phyloP scores from a whole-genome alignment of 2,329 filamentous ascomycete species.

The Fusarium aywerte region DNA sequence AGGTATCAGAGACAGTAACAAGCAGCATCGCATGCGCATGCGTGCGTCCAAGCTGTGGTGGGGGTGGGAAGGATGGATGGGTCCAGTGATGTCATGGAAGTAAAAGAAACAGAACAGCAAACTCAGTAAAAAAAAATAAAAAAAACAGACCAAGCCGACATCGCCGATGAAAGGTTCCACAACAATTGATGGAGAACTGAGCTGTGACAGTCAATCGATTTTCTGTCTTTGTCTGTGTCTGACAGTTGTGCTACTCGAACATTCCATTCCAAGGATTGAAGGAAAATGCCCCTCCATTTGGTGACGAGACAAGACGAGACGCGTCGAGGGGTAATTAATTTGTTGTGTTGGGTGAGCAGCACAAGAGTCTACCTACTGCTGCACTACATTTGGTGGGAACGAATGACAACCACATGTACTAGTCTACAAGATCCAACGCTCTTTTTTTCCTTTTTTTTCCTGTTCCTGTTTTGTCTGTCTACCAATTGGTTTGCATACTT shows the following conservation, averaged over 20 bases:
- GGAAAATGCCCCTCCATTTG: slow-evolving; percentile 15
- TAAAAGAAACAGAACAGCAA: not conserved
- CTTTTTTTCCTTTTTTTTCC: not conserved
- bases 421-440: not conserved
- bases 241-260: not conserved
- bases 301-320: slow-evolving; percentile 23
- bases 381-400: slow-evolving; percentile 13
- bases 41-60: slow-evolving; percentile 8
- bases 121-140: not conserved
- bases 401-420: no score
- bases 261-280: slow-evolving; percentile 15
- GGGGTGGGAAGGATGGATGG: slow-evolving; percentile 32
- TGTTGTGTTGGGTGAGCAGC: slow-evolving; percentile 4
- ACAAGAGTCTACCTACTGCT: no score
- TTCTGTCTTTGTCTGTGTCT: not conserved
- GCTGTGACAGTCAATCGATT: not conserved
- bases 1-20: not conserved
- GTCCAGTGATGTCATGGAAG: slow-evolving; percentile 45
- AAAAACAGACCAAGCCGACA: no score
- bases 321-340: slow-evolving; percentile 28
- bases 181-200: slow-evolving; percentile 6
- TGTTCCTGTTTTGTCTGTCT: not conserved
- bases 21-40: slow-evolving; percentile 12
- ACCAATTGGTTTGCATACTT: slow-evolving; percentile 15
- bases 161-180: slow-evolving; percentile 25